Evolutionary conservation across 2,329 filamentous ascomycete genomes (phyloP).

Genomic region (Hypoxylon sp.): DNA sequence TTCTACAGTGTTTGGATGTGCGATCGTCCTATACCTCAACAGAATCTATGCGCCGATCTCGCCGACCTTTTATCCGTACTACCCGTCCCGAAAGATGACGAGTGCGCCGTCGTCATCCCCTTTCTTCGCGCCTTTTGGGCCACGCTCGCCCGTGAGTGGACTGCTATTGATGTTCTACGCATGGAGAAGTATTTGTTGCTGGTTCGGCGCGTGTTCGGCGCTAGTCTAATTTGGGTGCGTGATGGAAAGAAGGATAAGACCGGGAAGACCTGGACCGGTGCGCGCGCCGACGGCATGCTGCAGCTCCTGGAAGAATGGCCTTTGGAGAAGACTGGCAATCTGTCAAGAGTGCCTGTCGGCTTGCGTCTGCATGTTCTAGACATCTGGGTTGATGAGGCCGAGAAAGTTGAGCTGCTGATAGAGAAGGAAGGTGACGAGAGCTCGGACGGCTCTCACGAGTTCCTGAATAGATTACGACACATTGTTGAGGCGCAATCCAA

Average conservation of each 20-base stretch:
- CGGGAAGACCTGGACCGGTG: conserved; percentile 41
- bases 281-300: conserved; percentile 52
- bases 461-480: conserved; percentile 66
- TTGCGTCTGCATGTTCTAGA: conserved; percentile 89
- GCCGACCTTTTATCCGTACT: conserved; percentile 76
- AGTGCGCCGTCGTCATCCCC: conserved; percentile 54
- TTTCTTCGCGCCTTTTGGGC: conserved; percentile 78
- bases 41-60: conserved; percentile 83
- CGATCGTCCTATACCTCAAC: conserved; percentile 89
- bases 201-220: conserved; percentile 81
- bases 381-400: conserved; percentile 91
- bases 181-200: conserved; percentile 95
- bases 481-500: conserved; percentile 69
- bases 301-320: conserved; percentile 61
- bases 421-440: conserved; percentile 54
- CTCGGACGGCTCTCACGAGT: conserved; percentile 57
- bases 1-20: conserved; percentile 97
- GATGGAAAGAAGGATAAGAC: conserved; percentile 51
- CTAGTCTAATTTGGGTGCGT: conserved; percentile 70
- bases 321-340: conserved; percentile 57
- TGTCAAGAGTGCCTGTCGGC: conserved; percentile 79
- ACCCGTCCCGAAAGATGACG: conserved; percentile 53
- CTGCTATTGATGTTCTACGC: conserved; percentile 77
- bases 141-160: conserved; percentile 77
- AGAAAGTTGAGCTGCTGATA: conserved; percentile 71